Percentiles rank a stretch among this genome's conserved stretches.
Evolutionary conservation across 768 basidiomycete genomes (phyloP).

Genomic region (Boletus vermiculosoides): DNA sequence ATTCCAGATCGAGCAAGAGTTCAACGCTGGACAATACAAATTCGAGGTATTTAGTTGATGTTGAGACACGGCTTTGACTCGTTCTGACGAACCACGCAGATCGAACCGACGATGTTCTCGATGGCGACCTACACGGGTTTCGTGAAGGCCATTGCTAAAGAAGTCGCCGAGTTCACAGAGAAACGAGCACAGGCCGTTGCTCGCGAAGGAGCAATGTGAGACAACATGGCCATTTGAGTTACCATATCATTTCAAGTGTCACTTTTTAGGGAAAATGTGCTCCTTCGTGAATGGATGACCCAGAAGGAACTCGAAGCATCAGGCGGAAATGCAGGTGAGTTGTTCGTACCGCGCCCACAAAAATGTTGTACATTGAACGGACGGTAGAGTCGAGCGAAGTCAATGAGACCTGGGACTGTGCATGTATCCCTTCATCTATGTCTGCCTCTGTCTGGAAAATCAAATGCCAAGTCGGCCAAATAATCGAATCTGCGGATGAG

Average conservation of each 20-base stretch:
- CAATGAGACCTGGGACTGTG: constrained; percentile 2
- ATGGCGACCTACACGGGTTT: constrained; percentile 49
- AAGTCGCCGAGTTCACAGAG: constrained; percentile 42
- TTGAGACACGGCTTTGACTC: not conserved
- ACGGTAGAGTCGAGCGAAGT: constrained; percentile 1
- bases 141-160: constrained; percentile 38
- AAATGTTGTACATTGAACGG: not conserved
- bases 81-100: constrained; percentile 30
- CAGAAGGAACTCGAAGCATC: constrained; percentile 21
- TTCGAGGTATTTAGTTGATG: constrained; percentile 41
- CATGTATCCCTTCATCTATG: constrained; percentile 35
- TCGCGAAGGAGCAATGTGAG: constrained; percentile 43
- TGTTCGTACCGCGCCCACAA: not conserved
- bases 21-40: constrained; percentile 51
- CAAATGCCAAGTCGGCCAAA: constrained; percentile 41
- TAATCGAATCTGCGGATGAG: constrained; percentile 40
- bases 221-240: not conserved
- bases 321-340: constrained; percentile 3
- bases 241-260: not conserved
- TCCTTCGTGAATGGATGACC: constrained; percentile 45
- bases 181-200: constrained; percentile 38
- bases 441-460: constrained; percentile 54
- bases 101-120: constrained; percentile 52
- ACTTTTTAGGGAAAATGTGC: constrained; percentile 38
- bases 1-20: constrained; percentile 46